Percentiles rank a stretch among this genome's conserved stretches.
Conservation (phyloP, 225 moss, liverwort and hornwort species). For the Asterella californica region DNA sequence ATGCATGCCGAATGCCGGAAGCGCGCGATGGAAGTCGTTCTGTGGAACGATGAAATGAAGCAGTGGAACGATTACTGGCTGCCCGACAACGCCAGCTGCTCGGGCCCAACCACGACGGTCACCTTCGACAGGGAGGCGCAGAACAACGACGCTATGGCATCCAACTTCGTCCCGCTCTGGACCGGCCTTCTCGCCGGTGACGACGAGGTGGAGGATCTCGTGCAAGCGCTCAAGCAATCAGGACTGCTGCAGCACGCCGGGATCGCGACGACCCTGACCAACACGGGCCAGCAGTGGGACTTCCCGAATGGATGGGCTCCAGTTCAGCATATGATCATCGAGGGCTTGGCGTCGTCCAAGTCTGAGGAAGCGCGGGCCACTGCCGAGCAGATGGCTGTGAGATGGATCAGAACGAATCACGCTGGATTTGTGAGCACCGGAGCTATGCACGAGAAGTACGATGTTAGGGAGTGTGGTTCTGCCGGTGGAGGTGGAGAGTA, state of each 20-base stretch:
- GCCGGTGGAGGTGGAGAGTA: constrained; percentile 79
- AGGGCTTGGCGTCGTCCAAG: constrained; percentile 48
- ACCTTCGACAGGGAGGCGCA: constrained; percentile 16
- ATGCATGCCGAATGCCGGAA: constrained; percentile 48
- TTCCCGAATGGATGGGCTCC: constrained; percentile 94
- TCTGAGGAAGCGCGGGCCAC: constrained; percentile 37
- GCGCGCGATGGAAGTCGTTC: constrained; percentile 58
- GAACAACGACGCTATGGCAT: constrained; percentile 54
- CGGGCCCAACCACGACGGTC: neutral
- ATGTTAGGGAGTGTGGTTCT: constrained; percentile 52
- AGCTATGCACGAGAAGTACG: constrained; percentile 83
- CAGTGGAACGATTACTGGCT: constrained; percentile 98
- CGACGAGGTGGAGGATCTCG: constrained; percentile 40
- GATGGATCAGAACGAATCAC: constrained; percentile 71
- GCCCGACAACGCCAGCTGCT: constrained; percentile 26
- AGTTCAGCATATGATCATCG: constrained; percentile 88
- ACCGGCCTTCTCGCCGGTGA: constrained; percentile 36
- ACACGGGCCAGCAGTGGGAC: constrained; percentile 89
- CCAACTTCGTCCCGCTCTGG: constrained; percentile 84
- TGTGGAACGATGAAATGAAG: constrained; percentile 64
- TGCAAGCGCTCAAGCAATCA: constrained; percentile 56
- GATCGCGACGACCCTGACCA: constrained; percentile 55
- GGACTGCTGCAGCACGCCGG: constrained; percentile 64
- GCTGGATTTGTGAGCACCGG: constrained; percentile 50
- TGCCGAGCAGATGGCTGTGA: constrained; percentile 49